phyloP scores from a whole-genome alignment of 306 rosid genomes.

The Casuarina glauca region DNA sequence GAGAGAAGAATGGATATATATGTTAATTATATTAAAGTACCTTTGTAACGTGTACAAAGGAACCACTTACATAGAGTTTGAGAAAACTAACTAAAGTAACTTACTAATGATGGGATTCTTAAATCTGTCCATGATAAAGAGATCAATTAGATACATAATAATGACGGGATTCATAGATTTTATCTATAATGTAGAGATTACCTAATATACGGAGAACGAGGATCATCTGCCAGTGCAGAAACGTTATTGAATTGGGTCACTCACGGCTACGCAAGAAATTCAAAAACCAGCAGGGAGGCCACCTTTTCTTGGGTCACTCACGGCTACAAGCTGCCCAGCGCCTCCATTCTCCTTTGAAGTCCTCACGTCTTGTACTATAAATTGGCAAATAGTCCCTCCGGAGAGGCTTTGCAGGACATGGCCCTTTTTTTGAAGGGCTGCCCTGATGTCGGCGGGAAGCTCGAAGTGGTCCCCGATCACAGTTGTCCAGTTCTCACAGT shows the following conservation, averaged over 20 bases:
- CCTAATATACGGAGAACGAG: too few species aligned
- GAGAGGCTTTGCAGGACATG: slow-evolving; percentile 64
- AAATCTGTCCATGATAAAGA: too few species aligned
- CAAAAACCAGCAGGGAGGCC: slow-evolving; percentile 78
- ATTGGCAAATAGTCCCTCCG: slow-evolving; percentile 68
- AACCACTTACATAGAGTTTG: too few species aligned
- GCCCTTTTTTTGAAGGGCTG: slow-evolving; percentile 59
- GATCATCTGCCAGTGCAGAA: not conserved
- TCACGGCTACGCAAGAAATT: not conserved
- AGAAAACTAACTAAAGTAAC: too few species aligned
- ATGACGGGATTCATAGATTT: too few species aligned
- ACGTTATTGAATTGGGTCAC: not conserved
- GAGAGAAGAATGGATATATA: too few species aligned
- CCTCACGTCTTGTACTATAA: slow-evolving; percentile 41
- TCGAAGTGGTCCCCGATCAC: slow-evolving; percentile 66
- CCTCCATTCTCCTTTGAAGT: slow-evolving; percentile 20
- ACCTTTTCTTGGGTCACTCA: slow-evolving; percentile 96
- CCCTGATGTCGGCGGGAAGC: slow-evolving; percentile 52
- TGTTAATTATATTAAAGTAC: too few species aligned
- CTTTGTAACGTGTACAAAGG: too few species aligned
- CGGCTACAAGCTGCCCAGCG: slow-evolving; percentile 57
- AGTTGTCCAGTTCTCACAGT: slow-evolving; percentile 82
- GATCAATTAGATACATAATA: too few species aligned
- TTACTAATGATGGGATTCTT: too few species aligned
- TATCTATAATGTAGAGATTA: too few species aligned